Percentiles rank a stretch among this genome's conserved stretches.
Evolutionary conservation across 768 basidiomycete species (phyloP).

Genomic region (Lactarius sp.): DNA sequence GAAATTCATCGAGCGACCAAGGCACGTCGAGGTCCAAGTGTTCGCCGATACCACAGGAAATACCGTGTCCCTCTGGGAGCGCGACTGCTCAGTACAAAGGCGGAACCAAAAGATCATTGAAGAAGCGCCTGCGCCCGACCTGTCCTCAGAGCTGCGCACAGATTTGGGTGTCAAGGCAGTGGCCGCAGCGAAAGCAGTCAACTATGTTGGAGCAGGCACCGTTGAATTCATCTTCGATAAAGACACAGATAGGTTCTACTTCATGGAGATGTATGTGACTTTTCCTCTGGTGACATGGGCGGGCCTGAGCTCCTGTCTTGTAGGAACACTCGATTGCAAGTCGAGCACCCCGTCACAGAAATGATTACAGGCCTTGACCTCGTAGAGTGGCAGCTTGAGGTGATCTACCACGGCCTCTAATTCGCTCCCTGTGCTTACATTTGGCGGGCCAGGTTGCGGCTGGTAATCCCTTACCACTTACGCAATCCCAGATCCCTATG

Average conservation of each 20-base stretch:
- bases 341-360: conserved; percentile 91
- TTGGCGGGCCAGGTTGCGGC: conserved; percentile 60
- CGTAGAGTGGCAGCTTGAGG: conserved; percentile 93
- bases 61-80: conserved; percentile 92
- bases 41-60: conserved; percentile 81
- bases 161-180: conserved; percentile 84
- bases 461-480: conserved; percentile 77
- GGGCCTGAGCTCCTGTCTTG: not conserved
- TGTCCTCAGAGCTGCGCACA: conserved; percentile 70
- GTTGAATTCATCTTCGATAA: conserved; percentile 98
- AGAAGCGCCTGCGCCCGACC: conserved; percentile 90
- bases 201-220: conserved; percentile 87
- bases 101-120: conserved; percentile 96
- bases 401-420: conserved; percentile 26
- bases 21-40: conserved; percentile 93
- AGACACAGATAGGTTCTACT: conserved; percentile 80
- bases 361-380: conserved; percentile 93
- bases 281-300: not conserved
- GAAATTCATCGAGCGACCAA: conserved; percentile 79
- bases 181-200: conserved; percentile 87
- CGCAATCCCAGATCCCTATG: conserved; percentile 74
- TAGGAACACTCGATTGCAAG: conserved; percentile 83
- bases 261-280: conserved; percentile 84
- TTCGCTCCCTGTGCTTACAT: conserved; percentile 3
- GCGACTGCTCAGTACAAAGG: conserved; percentile 88